These are phyloP conservation scores for Trichoderma sp. DNA, from an alignment of 2,329 filamentous ascomycete genomes.

Conservation along the genomic window DNA sequence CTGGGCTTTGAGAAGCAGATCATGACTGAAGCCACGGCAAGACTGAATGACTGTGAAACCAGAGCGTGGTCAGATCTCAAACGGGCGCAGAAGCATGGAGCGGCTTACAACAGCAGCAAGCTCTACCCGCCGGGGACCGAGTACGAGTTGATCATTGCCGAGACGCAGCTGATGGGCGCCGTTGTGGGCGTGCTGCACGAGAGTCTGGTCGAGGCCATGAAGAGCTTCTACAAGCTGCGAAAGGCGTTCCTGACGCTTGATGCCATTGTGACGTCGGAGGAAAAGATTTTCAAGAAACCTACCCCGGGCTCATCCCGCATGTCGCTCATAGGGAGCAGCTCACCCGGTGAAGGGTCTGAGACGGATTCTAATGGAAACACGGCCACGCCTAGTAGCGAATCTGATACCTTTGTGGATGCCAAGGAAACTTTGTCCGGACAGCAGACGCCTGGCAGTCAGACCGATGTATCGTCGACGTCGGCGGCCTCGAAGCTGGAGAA, in stretches of 20 bases:
- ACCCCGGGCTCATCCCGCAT: conserved; percentile 5
- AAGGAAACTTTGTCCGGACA: conserved; percentile 52
- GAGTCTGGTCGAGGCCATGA: conserved; percentile 86
- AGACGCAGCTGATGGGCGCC: conserved; percentile 86
- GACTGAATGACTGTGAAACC: conserved; percentile 75
- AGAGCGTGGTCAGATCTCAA: conserved; percentile 76
- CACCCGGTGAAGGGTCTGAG: conserved; percentile 35
- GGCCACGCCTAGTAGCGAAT: conserved; percentile 26
- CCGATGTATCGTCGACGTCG: conserved; percentile 30
- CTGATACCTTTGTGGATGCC: conserved; percentile 56
- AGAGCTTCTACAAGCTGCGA: conserved; percentile 88
- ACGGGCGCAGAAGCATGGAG: conserved; percentile 68
- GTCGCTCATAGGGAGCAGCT: not conserved
- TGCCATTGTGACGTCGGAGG: conserved; percentile 75
- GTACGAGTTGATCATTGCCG: conserved; percentile 80
- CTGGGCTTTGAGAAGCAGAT: conserved; percentile 90
- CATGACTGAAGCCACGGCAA: conserved; percentile 78
- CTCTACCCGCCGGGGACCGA: conserved; percentile 85
- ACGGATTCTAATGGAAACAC: conserved; percentile 34
- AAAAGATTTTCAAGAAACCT: conserved; percentile 46
- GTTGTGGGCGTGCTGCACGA: conserved; percentile 90
- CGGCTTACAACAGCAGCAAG: conserved; percentile 41
- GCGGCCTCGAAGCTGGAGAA: conserved; percentile 33
- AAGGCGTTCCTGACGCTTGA: conserved; percentile 87
- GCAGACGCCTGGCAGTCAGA: conserved; percentile 46